Conservation (phyloP, 345 rosid species). For the Cardamine chenopodiifolia region DNA sequence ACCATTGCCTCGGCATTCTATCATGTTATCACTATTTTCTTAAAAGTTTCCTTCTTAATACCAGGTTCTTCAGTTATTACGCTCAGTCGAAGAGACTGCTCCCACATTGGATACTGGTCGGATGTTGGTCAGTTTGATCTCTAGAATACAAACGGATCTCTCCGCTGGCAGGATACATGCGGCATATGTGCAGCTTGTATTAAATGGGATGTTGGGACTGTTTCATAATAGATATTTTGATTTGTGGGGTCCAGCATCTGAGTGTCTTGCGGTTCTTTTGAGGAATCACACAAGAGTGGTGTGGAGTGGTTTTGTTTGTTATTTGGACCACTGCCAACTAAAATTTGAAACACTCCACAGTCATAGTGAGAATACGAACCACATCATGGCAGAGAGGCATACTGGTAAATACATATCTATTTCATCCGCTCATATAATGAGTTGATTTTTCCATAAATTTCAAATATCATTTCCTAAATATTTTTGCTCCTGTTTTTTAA, state of each 20-base stretch:
- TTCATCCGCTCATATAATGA: neutral
- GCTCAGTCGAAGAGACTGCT: slow-evolving; percentile 63
- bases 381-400: slow-evolving; percentile 40
- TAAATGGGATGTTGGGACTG: slow-evolving; percentile 76
- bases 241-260: slow-evolving; percentile 70
- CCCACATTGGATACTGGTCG: slow-evolving; percentile 68
- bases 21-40: slow-evolving; percentile 13
- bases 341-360: slow-evolving; percentile 44
- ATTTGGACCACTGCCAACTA: slow-evolving; percentile 55
- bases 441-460: slow-evolving; percentile 8
- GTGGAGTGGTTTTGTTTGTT: slow-evolving; percentile 66
- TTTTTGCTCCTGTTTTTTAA: neutral
- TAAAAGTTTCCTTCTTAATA: slow-evolving; percentile 25
- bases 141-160: slow-evolving; percentile 63
- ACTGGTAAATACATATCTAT: slow-evolving; percentile 49
- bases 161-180: slow-evolving; percentile 68
- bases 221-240: slow-evolving; percentile 67
- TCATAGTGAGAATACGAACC: slow-evolving; percentile 44
- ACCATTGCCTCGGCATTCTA: slow-evolving; percentile 10
- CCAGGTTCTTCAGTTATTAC: slow-evolving; percentile 78
- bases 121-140: slow-evolving; percentile 57
- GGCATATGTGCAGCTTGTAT: slow-evolving; percentile 55
- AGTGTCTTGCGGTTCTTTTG: slow-evolving; percentile 73
- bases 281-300: slow-evolving; percentile 53
- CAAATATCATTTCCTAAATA: neutral